Evolutionary conservation across 805 yeast species (phyloP).

Genomic region (Sugiyamaella boreocaroliniensis): DNA sequence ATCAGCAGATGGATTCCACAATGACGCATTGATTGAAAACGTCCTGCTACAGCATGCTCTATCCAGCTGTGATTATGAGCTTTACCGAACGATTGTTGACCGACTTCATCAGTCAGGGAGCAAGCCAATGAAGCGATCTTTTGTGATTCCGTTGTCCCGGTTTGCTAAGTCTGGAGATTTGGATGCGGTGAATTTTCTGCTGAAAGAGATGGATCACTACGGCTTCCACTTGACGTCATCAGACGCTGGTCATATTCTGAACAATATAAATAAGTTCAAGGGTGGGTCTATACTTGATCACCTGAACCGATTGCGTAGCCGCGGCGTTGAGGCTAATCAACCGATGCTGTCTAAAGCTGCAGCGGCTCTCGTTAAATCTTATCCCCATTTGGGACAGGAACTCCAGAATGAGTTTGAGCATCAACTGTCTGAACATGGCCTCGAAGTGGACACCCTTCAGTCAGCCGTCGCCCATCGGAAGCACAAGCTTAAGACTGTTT

Average conservation of each 20-base stretch:
- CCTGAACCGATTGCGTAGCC: not conserved
- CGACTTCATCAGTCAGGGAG: not conserved
- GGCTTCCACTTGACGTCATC: not conserved
- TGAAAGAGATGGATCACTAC: not conserved
- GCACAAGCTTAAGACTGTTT: not conserved
- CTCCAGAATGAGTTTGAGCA: not conserved
- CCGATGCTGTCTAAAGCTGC: not conserved
- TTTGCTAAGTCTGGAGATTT: not conserved
- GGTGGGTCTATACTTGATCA: not conserved
- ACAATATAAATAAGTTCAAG: not conserved
- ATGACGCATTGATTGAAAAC: slow-evolving; percentile 5
- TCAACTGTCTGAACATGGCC: not conserved
- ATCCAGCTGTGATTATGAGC: slow-evolving; percentile 1
- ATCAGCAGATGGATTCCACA: slow-evolving; percentile 5
- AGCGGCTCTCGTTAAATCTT: not conserved
- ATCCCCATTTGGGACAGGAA: not conserved
- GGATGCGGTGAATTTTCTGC: not conserved
- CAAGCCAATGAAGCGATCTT: not conserved
- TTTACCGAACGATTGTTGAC: not conserved
- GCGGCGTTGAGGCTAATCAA: not conserved
- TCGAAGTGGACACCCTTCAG: not conserved
- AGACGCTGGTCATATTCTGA: not conserved
- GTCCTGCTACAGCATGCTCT: slow-evolving; percentile 9
- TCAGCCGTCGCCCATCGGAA: not conserved
- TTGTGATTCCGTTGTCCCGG: not conserved